These are phyloP conservation scores for Penicillium mononematosum DNA, from an alignment of 495 filamentous ascomycete species.

Conservation along the genomic window DNA sequence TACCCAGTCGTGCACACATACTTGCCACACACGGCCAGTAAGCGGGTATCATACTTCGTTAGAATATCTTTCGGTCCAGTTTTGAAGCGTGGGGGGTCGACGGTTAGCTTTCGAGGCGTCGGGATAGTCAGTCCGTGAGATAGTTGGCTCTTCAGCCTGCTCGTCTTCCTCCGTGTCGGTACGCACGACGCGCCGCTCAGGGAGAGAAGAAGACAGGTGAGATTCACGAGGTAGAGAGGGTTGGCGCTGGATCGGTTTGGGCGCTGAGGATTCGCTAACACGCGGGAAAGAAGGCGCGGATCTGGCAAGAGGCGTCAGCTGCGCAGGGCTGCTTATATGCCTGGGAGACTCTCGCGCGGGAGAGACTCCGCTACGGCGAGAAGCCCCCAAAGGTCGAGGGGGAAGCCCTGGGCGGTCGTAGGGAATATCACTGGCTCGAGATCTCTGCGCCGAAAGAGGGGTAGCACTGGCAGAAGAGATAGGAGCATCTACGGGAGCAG, in stretches of 20 bases:
- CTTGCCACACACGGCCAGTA: constrained; percentile 84
- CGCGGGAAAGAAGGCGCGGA: constrained; percentile 16
- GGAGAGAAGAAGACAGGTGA: constrained; percentile 16
- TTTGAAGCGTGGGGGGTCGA: constrained; percentile 69
- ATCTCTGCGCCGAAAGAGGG: constrained; percentile 29
- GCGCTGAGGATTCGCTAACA: constrained; percentile 16
- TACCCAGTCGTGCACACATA: constrained; percentile 83
- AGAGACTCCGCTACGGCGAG: constrained; percentile 29
- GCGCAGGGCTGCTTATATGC: constrained; percentile 16
- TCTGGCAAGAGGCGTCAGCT: constrained; percentile 21
- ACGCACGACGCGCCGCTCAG: constrained; percentile 25
- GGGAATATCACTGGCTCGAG: constrained; percentile 36
- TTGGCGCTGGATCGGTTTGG: constrained; percentile 28
- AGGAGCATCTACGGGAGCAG: constrained; percentile 18
- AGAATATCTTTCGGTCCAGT: constrained; percentile 69
- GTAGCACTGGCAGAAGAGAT: constrained; percentile 26
- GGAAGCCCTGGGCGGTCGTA: constrained; percentile 62
- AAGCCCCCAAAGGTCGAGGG: constrained; percentile 40
- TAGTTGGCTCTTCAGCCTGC: constrained; percentile 30
- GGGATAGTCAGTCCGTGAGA: constrained; percentile 62
- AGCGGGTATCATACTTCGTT: constrained; percentile 79
- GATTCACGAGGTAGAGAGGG: constrained; percentile 36
- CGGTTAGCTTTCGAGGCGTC: constrained; percentile 84
- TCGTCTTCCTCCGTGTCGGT: constrained; percentile 37
- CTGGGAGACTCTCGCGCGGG: constrained; percentile 32